Evolutionary conservation across 345 rosid species (phyloP).

Genomic region (Psidium guajava): DNA sequence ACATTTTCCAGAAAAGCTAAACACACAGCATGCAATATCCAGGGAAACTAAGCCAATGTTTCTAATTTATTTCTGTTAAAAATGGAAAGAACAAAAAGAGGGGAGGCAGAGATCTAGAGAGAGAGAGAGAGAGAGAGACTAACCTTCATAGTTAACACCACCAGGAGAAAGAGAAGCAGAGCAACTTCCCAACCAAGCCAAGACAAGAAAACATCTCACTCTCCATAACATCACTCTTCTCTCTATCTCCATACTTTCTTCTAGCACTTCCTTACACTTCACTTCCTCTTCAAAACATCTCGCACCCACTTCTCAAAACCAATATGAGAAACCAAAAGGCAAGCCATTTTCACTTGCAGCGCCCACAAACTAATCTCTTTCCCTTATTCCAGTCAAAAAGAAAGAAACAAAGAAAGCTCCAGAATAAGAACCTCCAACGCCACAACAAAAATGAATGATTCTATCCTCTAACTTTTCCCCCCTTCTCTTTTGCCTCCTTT

Average conservation of each 20-base stretch:
- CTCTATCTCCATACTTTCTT: conserved; percentile 8
- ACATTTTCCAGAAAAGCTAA: not conserved
- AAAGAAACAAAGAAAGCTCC: not conserved
- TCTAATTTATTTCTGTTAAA: not conserved
- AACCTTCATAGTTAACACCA: conserved; percentile 98
- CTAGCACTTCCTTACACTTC: conserved; percentile 11
- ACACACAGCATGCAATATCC: not conserved
- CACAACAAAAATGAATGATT: not conserved
- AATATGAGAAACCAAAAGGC: not conserved
- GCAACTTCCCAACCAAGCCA: conserved; percentile 47
- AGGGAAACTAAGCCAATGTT: not conserved
- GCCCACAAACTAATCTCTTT: not conserved
- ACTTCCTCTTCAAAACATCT: not conserved
- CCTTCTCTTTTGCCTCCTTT: not conserved
- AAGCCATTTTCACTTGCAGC: not conserved
- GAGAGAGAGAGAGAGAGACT: conserved; percentile 10
- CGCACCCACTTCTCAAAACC: conserved; percentile 13
- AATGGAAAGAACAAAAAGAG: not conserved
- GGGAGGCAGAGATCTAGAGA: not conserved
- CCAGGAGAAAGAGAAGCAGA: conserved; percentile 88
- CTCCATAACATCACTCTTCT: conserved; percentile 32
- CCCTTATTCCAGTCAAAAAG: not conserved
- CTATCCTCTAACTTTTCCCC: not conserved
- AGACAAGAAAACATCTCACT: conserved; percentile 45
- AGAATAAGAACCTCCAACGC: not conserved